These are phyloP conservation scores for Cystobasidium slooffiae DNA, from an alignment of 1,284 basidiomycete genomes.

Conservation along the genomic window DNA sequence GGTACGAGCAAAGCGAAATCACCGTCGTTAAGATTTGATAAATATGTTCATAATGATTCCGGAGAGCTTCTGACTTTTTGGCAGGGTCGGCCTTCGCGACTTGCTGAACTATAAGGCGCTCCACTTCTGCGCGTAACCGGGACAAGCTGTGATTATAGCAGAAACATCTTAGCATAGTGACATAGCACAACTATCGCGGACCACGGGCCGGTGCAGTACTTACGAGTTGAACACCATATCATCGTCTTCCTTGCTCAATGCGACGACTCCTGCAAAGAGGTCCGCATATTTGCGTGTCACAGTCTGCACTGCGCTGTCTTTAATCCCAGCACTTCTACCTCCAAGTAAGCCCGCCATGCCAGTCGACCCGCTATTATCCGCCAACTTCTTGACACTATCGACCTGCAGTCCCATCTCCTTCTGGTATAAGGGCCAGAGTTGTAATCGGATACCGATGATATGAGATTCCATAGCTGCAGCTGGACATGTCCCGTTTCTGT, in stretches of 20 bases:
- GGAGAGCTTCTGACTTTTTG: constrained; percentile 70
- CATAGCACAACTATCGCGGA: too few species aligned
- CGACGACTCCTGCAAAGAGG: constrained; percentile 78
- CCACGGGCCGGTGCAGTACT: constrained; percentile 49
- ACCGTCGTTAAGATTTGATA: constrained; percentile 74
- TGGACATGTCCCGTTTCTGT: constrained; percentile 36
- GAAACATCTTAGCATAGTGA: constrained; percentile 28
- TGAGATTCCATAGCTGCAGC: constrained; percentile 66
- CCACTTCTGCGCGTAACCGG: constrained; percentile 83
- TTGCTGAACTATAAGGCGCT: constrained; percentile 74
- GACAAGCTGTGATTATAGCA: constrained; percentile 65
- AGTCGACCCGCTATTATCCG: constrained; percentile 68
- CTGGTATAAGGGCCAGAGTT: constrained; percentile 89
- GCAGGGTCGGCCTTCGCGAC: constrained; percentile 67
- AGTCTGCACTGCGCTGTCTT: constrained; percentile 51
- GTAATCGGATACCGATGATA: constrained; percentile 74
- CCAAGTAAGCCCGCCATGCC: constrained; percentile 63
- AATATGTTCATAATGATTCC: constrained; percentile 73
- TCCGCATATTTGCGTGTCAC: constrained; percentile 70
- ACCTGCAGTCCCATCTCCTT: constrained; percentile 82
- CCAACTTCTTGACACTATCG: constrained; percentile 77
- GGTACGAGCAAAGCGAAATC: constrained; percentile 54
- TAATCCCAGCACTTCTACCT: constrained; percentile 66
- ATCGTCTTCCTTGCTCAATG: constrained; percentile 80
- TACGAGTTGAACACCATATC: constrained; percentile 94